Conservation (phyloP, 345 rosid genomes). For the Raphanus sativus region DNA sequence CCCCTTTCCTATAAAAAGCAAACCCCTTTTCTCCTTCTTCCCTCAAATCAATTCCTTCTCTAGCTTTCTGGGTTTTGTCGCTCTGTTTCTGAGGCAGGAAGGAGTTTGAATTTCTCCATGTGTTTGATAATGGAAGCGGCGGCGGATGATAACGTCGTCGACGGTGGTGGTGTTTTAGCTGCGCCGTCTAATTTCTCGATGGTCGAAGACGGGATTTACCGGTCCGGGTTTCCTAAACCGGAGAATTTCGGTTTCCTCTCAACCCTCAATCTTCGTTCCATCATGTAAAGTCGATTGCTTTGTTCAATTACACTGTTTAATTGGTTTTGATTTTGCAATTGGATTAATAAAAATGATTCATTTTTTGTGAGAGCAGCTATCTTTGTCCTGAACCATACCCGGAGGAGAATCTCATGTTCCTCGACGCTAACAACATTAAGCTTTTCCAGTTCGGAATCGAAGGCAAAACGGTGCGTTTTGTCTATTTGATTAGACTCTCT, state of each 20-base stretch:
- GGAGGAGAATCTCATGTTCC: slow-evolving; percentile 64
- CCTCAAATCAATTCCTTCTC: background rate
- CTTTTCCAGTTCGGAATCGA: slow-evolving; percentile 79
- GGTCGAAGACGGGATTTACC: slow-evolving; percentile 81
- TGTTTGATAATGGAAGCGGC: slow-evolving; percentile 40
- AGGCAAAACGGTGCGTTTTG: slow-evolving; percentile 49
- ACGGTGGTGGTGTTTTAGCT: slow-evolving; percentile 33
- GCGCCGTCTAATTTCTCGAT: slow-evolving; percentile 76
- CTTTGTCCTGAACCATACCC: slow-evolving; percentile 86
- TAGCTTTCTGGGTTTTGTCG: background rate
- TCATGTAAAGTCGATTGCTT: slow-evolving; percentile 48
- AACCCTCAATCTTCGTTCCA: slow-evolving; percentile 74
- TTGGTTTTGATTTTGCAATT: background rate
- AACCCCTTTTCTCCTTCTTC: background rate
- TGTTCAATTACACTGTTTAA: background rate
- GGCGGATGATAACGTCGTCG: slow-evolving; percentile 18
- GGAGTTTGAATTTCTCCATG: slow-evolving; percentile 20
- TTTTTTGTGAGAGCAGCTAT: slow-evolving; percentile 47
- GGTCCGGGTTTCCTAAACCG: slow-evolving; percentile 70
- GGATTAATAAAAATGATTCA: background rate
- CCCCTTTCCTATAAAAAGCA: slow-evolving; percentile 10
- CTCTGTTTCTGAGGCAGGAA: background rate
- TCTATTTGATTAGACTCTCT: too few species aligned
- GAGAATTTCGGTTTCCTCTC: slow-evolving; percentile 57
- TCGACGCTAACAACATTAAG: slow-evolving; percentile 52